phyloP scores from a whole-genome alignment of 2,329 filamentous ascomycete species.

The Cadophora sp. region DNA sequence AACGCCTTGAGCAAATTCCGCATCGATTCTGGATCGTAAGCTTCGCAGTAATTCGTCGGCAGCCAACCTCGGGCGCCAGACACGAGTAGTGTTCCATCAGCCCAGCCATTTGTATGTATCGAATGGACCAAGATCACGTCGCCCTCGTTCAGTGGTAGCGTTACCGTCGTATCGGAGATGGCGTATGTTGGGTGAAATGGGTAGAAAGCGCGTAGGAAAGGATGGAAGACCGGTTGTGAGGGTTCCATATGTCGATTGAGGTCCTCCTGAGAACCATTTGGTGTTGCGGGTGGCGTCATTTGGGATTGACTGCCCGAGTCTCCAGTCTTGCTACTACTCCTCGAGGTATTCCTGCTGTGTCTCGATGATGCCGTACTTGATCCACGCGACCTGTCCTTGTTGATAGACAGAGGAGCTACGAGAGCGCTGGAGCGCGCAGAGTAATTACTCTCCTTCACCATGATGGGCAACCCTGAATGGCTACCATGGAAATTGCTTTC shows the following conservation, averaged over 20 bases:
- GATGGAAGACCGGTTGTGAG: constrained; percentile 78
- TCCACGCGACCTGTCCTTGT: constrained; percentile 49
- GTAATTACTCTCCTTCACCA: constrained; percentile 43
- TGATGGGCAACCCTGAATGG: constrained; percentile 37
- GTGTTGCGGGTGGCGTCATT: constrained; percentile 80
- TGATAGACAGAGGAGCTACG: constrained; percentile 64
- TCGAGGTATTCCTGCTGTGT: constrained; percentile 50
- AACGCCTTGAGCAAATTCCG: constrained; percentile 83
- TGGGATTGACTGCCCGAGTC: constrained; percentile 51
- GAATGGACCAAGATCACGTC: constrained; percentile 95
- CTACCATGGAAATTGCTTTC: constrained; percentile 37
- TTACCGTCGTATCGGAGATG: constrained; percentile 84
- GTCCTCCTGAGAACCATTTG: constrained; percentile 69
- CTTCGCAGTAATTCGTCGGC: constrained; percentile 97
- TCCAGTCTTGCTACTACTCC: constrained; percentile 36
- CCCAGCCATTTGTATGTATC: constrained; percentile 98
- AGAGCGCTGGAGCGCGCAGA: constrained; percentile 60
- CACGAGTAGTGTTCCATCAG: constrained; percentile 87
- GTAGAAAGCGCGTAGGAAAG: constrained; percentile 93
- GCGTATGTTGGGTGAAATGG: constrained; percentile 83
- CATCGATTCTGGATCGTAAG: constrained; percentile 90
- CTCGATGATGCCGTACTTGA: constrained; percentile 47
- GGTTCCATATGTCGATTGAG: constrained; percentile 49
- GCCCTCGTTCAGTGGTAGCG: constrained; percentile 85
- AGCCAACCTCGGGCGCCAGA: constrained; percentile 93